Evolutionary conservation across 768 basidiomycete genomes (phyloP).

Genomic region (Panaeolus cyanescens): DNA sequence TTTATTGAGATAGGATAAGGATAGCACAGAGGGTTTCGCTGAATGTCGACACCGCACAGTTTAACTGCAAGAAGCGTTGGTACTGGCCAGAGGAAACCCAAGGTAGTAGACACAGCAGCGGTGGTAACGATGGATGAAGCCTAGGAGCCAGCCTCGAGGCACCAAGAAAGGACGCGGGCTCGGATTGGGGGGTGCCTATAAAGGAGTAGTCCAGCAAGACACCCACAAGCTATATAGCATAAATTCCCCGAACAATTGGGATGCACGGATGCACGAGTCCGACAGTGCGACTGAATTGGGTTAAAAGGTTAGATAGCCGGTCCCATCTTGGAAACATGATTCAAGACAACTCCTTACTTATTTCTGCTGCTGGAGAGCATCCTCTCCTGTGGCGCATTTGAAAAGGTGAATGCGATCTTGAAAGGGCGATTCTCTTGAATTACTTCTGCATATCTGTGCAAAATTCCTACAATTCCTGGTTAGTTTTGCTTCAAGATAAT

Average conservation of each 20-base stretch:
- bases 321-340: neutral
- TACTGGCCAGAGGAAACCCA: neutral
- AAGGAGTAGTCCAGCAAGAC: neutral
- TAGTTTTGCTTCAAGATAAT: neutral
- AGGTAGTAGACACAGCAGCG: neutral
- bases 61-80: neutral
- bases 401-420: neutral
- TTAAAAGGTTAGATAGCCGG: neutral
- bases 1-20: neutral
- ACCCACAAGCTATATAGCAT: slow-evolving; percentile 1
- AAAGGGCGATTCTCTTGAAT: neutral
- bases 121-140: neutral
- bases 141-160: slow-evolving; percentile 1
- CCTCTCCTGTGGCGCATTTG: neutral
- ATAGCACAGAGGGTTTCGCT: neutral
- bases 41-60: neutral
- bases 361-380: neutral
- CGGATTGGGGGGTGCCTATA: neutral
- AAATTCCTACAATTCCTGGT: neutral
- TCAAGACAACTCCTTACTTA: neutral
- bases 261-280: no score
- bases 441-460: neutral
- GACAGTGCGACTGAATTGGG: neutral
- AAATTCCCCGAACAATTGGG: neutral
- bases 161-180: neutral